phyloP scores from a whole-genome alignment of 148 eudicot species.

The Rhododendron ovatum region DNA sequence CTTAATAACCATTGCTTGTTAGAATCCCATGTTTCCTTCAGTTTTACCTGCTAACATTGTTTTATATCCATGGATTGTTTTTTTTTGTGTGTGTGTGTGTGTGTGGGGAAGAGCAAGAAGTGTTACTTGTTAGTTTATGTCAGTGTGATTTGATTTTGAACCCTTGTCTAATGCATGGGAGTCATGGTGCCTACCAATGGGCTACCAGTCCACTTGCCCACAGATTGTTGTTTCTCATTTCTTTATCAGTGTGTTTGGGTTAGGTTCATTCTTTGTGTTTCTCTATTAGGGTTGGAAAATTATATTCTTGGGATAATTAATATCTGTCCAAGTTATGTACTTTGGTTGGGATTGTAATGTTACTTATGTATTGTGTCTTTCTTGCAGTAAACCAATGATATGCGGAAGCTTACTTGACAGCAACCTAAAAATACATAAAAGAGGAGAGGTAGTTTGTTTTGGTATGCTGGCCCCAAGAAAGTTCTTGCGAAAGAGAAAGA shows the following conservation, averaged over 20 bases:
- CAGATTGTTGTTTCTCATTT: neutral
- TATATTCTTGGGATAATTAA: neutral
- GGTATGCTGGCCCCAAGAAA: slow-evolving; percentile 90
- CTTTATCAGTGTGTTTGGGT: neutral
- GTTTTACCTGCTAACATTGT: neutral
- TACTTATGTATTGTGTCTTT: neutral
- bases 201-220: too few relatives aligned
- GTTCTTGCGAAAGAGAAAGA: slow-evolving; percentile 85
- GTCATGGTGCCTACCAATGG: too few relatives aligned
- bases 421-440: slow-evolving; percentile 38
- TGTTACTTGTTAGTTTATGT: too few relatives aligned
- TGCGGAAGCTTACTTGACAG: slow-evolving; percentile 26
- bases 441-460: slow-evolving; percentile 59
- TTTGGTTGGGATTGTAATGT: neutral
- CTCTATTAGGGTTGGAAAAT: neutral
- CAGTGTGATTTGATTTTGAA: too few relatives aligned
- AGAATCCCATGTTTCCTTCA: neutral
- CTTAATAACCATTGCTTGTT: neutral
- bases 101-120: too few relatives aligned
- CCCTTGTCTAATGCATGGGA: too few relatives aligned
- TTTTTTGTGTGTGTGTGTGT: neutral
- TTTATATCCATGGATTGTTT: neutral
- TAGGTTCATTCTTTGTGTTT: neutral
- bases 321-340: neutral
- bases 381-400: slow-evolving; percentile 44